Base-by-base conservation (phyloP, 1,139 yeast genomes). In the Lodderomyces pseudojiufengensis region DNA sequence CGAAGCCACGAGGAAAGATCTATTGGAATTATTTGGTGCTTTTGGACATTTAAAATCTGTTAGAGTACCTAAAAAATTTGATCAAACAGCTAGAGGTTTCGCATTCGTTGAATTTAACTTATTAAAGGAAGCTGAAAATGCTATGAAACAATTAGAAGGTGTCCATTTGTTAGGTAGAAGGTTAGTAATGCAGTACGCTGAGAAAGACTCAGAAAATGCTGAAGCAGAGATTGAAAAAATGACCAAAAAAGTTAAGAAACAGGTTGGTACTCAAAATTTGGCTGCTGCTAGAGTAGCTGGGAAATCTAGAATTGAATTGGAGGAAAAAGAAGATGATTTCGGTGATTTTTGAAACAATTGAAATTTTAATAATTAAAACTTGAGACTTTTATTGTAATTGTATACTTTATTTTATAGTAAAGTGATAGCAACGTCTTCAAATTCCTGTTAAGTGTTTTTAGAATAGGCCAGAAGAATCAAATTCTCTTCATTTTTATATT, bases 91-190 rank as follows among this genome's bases (percentile, higher is more conserved):
- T 11, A 79, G 98, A 58, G 99, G 99, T 56, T 92, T 92, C 67
- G 98, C 98, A 0, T 92, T 92, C 59, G 96, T 94, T 32, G 99
- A 92, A 61, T 94, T 84, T 54, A 70, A 84, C 13, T 69, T 94
- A 31, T 73, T 87, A 28, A 86, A 88, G 59, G 99, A 92, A 60
- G 97, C 98, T 2, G 95, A 84, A 56, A 80, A 72, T 55, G 98
- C 97, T n/a, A 84, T 92, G 90, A 81, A 81, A 50, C 94, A 90
- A 56, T 74, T 92, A 47, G 85, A 83, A 58, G 98, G 98, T 43
- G 96, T 94, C 3, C 99, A 92, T 74, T 83, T 92, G 62, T 75
- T 92, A 38, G 99, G 99, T 29, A 82, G 99, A 66, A 77, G 96
- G 48, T 70, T 92, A 49, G 96, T 92, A n/a, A 80, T 94, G 82